phyloP scores from a whole-genome alignment of 305 asterid species.

The Rubia occidens region DNA sequence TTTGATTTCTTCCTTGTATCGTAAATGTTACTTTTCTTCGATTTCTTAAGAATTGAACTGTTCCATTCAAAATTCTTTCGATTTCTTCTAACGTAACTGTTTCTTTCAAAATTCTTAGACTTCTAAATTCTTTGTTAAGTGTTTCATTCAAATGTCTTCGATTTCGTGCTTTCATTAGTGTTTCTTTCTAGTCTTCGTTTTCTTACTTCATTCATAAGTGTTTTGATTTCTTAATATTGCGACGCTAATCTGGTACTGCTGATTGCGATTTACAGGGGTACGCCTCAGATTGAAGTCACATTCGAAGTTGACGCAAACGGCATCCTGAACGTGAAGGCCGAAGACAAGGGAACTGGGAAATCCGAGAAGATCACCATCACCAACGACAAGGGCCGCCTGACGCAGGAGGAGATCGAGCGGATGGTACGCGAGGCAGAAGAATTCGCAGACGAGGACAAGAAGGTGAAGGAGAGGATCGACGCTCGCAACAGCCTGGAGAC shows the following conservation, averaged over 20 bases:
- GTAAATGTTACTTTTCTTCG: too few relatives aligned
- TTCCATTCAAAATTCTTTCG: too few relatives aligned
- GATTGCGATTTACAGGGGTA: constrained; percentile 43
- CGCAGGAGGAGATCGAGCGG: constrained; percentile 45
- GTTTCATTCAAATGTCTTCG: too few relatives aligned
- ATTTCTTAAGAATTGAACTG: too few relatives aligned
- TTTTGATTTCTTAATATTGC: not conserved
- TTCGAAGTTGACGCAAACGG: constrained; percentile 92
- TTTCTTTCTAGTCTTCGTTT: too few relatives aligned
- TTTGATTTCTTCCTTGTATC: not conserved
- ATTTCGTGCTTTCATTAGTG: too few relatives aligned
- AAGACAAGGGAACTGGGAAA: constrained; percentile 68
- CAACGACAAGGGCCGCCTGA: constrained; percentile 46
- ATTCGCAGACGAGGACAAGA: constrained; percentile 49
- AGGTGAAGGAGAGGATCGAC: constrained; percentile 34
- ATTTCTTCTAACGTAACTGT: too few relatives aligned
- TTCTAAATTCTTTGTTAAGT: too few relatives aligned
- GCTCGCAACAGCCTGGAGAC: constrained; percentile 38
- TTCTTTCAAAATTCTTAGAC: too few relatives aligned
- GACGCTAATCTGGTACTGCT: not conserved
- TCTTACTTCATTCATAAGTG: not conserved
- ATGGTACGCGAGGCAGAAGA: constrained; percentile 53
- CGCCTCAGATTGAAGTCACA: constrained; percentile 87
- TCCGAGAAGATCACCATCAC: constrained; percentile 50
- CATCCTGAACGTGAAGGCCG: constrained; percentile 77